phyloP scores from a whole-genome alignment of 2,329 filamentous ascomycete genomes.

The Malbranchea zuffiana region DNA sequence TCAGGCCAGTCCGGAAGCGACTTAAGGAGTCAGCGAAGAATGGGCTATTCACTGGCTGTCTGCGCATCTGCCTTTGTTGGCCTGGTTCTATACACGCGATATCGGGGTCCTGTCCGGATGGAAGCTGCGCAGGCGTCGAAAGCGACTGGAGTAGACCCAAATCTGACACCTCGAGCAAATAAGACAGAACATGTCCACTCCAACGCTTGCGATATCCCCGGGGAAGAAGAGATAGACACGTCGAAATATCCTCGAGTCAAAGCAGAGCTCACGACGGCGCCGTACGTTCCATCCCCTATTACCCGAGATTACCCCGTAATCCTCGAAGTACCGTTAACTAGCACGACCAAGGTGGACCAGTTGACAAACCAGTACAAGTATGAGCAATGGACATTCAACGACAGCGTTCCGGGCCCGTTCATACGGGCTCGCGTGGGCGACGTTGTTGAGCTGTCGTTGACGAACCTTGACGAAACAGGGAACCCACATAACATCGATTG shows the following conservation, averaged over 20 bases:
- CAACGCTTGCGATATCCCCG: constrained; percentile 3
- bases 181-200: background rate
- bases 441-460: constrained; percentile 24
- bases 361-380: constrained; percentile 28
- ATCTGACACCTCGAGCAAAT: constrained; percentile 2
- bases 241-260: constrained; percentile 21
- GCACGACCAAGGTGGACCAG: constrained; percentile 21
- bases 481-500: constrained; percentile 31
- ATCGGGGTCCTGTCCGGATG: constrained; percentile 2
- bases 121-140: constrained; percentile 4
- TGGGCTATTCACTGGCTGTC: constrained; percentile 3
- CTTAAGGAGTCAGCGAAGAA: too few species aligned
- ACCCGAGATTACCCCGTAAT: constrained; percentile 24
- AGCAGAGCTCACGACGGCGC: constrained; percentile 23
- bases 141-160: constrained; percentile 3
- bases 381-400: constrained; percentile 30
- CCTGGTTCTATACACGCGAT: constrained; percentile 1
- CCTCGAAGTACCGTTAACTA: constrained; percentile 23
- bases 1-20: too few species aligned
- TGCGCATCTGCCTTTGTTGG: background rate
- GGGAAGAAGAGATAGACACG: constrained; percentile 4
- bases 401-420: constrained; percentile 25
- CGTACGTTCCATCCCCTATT: constrained; percentile 25
- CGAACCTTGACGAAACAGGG: constrained; percentile 25
- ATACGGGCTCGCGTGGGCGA: constrained; percentile 29